phyloP scores from a whole-genome alignment of 169 alveolate genomes.

The Cryptosporidium ryanae region DNA sequence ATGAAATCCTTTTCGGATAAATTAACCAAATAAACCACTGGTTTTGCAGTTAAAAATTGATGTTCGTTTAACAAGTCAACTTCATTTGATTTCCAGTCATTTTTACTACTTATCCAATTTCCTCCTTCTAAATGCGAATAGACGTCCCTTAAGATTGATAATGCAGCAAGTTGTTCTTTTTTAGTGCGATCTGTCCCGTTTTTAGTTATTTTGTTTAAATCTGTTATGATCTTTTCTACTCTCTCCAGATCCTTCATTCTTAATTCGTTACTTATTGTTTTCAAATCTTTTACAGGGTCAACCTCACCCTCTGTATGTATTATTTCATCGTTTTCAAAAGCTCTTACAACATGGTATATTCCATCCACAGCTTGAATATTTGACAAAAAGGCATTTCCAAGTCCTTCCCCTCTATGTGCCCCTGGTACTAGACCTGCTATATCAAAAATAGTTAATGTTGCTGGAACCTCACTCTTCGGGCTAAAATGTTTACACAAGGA shows the following conservation, averaged over 20 bases:
- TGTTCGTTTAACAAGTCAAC: constrained; percentile 90
- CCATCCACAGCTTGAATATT: constrained; percentile 98
- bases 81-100: constrained; percentile 92
- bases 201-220: constrained; percentile 89
- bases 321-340: constrained; percentile 96
- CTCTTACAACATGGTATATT: constrained; percentile 97
- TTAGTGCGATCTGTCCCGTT: constrained; percentile 89
- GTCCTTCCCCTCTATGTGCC: constrained; percentile 98
- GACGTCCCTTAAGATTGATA: constrained; percentile 89
- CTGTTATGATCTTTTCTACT: constrained; percentile 89
- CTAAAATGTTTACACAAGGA: constrained; percentile 92
- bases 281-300: constrained; percentile 97
- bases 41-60: constrained; percentile 97
- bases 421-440: constrained; percentile 99
- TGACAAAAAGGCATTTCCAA: constrained; percentile 98
- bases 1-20: constrained; percentile 94
- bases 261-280: constrained; percentile 94
- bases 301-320: constrained; percentile 98
- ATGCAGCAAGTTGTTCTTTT: constrained; percentile 92
- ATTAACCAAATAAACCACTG: constrained; percentile 97
- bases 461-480: constrained; percentile 96
- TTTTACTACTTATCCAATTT: constrained; percentile 89
- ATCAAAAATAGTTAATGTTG: constrained; percentile 95
- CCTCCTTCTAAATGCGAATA: constrained; percentile 87
- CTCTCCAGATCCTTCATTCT: constrained; percentile 94